Percentiles rank a stretch among this genome's conserved stretches.
phyloP scores from a whole-genome alignment of 1,284 basidiomycete genomes.

The Lignosus rhinocerotis region DNA sequence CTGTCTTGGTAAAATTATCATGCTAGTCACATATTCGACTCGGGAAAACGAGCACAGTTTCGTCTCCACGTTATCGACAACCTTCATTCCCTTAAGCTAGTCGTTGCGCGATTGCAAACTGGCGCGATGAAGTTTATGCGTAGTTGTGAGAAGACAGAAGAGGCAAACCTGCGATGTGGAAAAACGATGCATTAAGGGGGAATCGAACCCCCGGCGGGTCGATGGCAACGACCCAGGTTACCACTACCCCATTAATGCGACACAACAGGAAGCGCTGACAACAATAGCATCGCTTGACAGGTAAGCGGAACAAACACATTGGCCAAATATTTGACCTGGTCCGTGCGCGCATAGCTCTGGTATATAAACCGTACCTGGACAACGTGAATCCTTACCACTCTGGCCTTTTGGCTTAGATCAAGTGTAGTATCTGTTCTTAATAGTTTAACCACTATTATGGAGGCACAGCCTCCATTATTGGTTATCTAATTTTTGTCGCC shows the following conservation, averaged over 20 bases:
- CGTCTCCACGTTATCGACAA: too few relatives aligned
- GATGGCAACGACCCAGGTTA: constrained; percentile 34
- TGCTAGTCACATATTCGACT: too few relatives aligned
- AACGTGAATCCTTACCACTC: constrained; percentile 58
- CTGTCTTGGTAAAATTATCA: too few relatives aligned
- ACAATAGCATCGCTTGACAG: too few relatives aligned
- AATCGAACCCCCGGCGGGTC: constrained; percentile 80
- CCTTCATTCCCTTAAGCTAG: too few relatives aligned
- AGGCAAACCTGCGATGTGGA: too few relatives aligned
- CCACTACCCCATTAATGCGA: constrained; percentile 19
- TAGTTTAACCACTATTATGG: constrained; percentile 76
- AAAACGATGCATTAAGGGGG: constrained; percentile 77
- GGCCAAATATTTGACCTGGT: constrained; percentile 10
- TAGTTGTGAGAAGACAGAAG: too few relatives aligned
- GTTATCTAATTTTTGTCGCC: constrained; percentile 31
- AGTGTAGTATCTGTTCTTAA: constrained; percentile 95
- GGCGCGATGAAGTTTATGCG: too few relatives aligned
- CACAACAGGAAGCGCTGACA: neutral
- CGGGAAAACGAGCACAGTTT: too few relatives aligned
- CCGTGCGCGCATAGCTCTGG: constrained; percentile 9
- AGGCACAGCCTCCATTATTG: constrained; percentile 35
- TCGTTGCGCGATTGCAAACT: neutral
- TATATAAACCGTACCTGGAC: constrained; percentile 8
- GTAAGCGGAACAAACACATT: neutral
- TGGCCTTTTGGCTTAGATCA: constrained; percentile 97